These are phyloP conservation scores for Polytrichum commune DNA, from an alignment of 225 moss, liverwort and hornwort genomes.

Conservation along the genomic window DNA sequence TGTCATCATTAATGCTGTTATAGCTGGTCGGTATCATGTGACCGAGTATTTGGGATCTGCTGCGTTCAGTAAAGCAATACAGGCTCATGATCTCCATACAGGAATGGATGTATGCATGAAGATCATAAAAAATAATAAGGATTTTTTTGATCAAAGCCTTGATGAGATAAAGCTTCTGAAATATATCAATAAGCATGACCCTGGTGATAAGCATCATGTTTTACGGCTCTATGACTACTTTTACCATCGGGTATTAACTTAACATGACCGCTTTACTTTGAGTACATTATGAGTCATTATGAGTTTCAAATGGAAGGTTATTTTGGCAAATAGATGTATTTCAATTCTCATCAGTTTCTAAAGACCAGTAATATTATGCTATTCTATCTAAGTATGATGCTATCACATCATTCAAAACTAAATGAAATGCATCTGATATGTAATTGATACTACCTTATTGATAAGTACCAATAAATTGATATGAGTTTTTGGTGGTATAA, in stretches of 20 bases:
- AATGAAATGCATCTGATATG: too few species aligned
- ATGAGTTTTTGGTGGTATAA: too few species aligned
- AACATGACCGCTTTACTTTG: background rate
- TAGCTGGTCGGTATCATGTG: slow-evolving; percentile 92
- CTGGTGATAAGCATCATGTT: slow-evolving; percentile 89
- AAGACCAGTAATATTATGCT: too few species aligned
- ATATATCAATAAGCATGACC: slow-evolving; percentile 96
- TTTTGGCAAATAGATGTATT: too few species aligned
- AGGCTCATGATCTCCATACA: slow-evolving; percentile 96
- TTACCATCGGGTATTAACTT: slow-evolving; percentile 56
- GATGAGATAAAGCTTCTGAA: slow-evolving; percentile 99
- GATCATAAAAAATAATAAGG: slow-evolving; percentile 96
- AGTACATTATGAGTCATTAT: too few species aligned
- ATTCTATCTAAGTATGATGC: too few species aligned
- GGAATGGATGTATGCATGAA: slow-evolving; percentile 94
- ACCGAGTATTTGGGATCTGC: slow-evolving; percentile 97
- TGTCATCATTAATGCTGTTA: slow-evolving; percentile 71
- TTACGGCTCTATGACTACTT: slow-evolving; percentile 83
- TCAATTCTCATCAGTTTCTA: too few species aligned
- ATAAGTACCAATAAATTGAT: too few species aligned
- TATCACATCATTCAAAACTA: too few species aligned
- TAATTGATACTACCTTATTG: too few species aligned
- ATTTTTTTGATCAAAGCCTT: slow-evolving; percentile 98
- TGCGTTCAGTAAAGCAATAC: slow-evolving; percentile 98
- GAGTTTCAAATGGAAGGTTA: too few species aligned